Evolutionary conservation across 805 yeast genomes (phyloP).

Genomic region (Candida multigemmis): DNA sequence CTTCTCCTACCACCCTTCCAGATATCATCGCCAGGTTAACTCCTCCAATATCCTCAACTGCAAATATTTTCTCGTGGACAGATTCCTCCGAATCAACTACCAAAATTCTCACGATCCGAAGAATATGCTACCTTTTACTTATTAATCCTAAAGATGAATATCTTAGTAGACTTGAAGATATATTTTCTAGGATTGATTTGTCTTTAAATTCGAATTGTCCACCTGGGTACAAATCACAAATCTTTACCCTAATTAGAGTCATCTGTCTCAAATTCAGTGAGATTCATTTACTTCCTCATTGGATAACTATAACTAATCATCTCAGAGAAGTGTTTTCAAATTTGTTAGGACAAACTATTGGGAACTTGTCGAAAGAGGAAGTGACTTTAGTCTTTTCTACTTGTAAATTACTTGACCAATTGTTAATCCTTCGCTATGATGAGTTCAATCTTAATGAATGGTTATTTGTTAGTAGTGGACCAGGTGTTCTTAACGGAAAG

Average conservation of each 20-base stretch:
- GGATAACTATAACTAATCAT: slow-evolving; percentile 63
- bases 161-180: slow-evolving; percentile 41
- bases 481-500: slow-evolving; percentile 43
- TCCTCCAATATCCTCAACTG: slow-evolving; percentile 32
- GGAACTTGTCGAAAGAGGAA: slow-evolving; percentile 21
- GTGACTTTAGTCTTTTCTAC: slow-evolving; percentile 42
- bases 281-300: slow-evolving; percentile 54
- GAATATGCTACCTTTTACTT: slow-evolving; percentile 56
- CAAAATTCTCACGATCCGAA: slow-evolving; percentile 44
- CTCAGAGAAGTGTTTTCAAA: slow-evolving; percentile 46
- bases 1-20: slow-evolving; percentile 8
- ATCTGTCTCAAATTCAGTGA: slow-evolving; percentile 54
- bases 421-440: slow-evolving; percentile 60
- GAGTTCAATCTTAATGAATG: slow-evolving; percentile 75
- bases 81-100: slow-evolving; percentile 51
- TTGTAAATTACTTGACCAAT: slow-evolving; percentile 71
- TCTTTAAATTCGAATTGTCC: slow-evolving; percentile 24
- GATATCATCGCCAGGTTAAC: slow-evolving; percentile 25
- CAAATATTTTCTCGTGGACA: slow-evolving; percentile 63
- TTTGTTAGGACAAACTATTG: slow-evolving; percentile 28
- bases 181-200: slow-evolving; percentile 25
- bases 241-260: slow-evolving; percentile 55
- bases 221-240: slow-evolving; percentile 26
- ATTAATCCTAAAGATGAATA: slow-evolving; percentile 53
- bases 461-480: slow-evolving; percentile 71